phyloP scores from a whole-genome alignment of 352 stramenopile species.

The Peronospora destructor region DNA sequence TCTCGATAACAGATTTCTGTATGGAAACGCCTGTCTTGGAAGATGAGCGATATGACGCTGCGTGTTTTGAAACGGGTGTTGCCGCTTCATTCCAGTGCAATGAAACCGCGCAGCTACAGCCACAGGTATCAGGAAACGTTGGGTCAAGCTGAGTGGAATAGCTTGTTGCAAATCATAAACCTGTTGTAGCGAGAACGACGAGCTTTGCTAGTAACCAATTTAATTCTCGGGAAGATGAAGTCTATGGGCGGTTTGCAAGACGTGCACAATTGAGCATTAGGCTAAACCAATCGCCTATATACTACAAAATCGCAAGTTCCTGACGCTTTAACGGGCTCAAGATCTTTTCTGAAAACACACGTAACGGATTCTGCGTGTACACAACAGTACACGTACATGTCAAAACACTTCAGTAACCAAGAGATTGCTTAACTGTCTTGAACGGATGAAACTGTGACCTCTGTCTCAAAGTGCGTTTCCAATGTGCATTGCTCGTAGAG shows the following conservation, averaged over 20 bases:
- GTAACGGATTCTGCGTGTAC: not conserved
- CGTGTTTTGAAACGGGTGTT: constrained; percentile 35
- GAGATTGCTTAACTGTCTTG: not conserved
- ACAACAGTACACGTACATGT: not conserved
- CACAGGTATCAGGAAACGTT: constrained; percentile 28
- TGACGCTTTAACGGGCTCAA: not conserved
- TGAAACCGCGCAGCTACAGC: constrained; percentile 44
- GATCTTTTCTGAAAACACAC: not conserved
- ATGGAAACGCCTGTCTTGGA: constrained; percentile 45
- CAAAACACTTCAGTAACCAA: not conserved
- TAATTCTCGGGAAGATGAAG: constrained; percentile 27
- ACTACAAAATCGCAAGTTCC: not conserved
- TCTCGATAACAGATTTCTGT: constrained; percentile 57
- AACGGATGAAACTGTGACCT: constrained; percentile 3
- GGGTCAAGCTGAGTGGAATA: constrained; percentile 37
- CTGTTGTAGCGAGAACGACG: constrained; percentile 12
- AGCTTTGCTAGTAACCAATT: constrained; percentile 59
- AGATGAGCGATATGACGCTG: constrained; percentile 46
- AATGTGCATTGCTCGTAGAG: not conserved
- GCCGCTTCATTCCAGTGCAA: constrained; percentile 42
- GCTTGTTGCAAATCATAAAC: constrained; percentile 38
- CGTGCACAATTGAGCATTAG: constrained; percentile 38
- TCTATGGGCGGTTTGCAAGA: constrained; percentile 45
- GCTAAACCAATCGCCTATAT: not conserved
- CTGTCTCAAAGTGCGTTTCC: not conserved